These are phyloP conservation scores for Mantamonas sphyraenae DNA, from an alignment of 78 protist genomes.

Conservation along the genomic window DNA sequence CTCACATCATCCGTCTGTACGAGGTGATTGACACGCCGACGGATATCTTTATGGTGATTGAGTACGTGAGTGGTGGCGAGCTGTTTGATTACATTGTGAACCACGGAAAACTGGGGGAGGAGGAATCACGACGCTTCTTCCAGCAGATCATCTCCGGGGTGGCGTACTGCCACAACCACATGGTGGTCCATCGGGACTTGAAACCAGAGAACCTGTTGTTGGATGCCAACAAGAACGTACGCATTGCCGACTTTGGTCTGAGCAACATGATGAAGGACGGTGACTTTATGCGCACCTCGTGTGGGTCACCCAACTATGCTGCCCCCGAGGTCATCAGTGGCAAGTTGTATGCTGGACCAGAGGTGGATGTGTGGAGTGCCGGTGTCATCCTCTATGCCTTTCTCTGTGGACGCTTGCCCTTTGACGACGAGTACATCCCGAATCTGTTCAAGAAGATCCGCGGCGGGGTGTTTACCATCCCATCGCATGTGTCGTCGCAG, in stretches of 20 bases:
- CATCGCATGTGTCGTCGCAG: conserved; percentile 59
- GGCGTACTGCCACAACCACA: conserved; percentile 89
- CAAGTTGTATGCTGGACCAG: conserved; percentile 83
- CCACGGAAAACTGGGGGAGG: conserved; percentile 81
- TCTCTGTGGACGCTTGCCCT: conserved; percentile 93
- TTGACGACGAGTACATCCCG: conserved; percentile 96
- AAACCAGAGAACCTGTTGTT: conserved; percentile 62
- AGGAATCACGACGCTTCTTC: conserved; percentile 83
- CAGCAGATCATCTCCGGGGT: conserved; percentile 97
- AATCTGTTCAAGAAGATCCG: conserved; percentile 84
- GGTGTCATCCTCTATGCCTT: conserved; percentile 91
- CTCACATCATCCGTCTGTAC: conserved; percentile 93
- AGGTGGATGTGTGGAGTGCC: conserved; percentile 87
- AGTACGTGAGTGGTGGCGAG: conserved; percentile 95
- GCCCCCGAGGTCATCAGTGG: conserved; percentile 97
- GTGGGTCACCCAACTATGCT: conserved; percentile 99
- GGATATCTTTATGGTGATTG: conserved; percentile 93
- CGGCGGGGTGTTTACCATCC: conserved; percentile 74
- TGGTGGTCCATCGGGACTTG: conserved; percentile 88
- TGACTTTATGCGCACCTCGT: conserved; percentile 85
- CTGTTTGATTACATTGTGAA: conserved; percentile 96
- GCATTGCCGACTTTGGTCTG: conserved; percentile 97
- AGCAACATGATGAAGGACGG: conserved; percentile 95
- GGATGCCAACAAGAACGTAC: neutral
- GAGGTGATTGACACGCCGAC: conserved; percentile 92